Evolutionary conservation across 2,329 filamentous ascomycete species (phyloP).

Genomic region (Calonectria multiphialidica): DNA sequence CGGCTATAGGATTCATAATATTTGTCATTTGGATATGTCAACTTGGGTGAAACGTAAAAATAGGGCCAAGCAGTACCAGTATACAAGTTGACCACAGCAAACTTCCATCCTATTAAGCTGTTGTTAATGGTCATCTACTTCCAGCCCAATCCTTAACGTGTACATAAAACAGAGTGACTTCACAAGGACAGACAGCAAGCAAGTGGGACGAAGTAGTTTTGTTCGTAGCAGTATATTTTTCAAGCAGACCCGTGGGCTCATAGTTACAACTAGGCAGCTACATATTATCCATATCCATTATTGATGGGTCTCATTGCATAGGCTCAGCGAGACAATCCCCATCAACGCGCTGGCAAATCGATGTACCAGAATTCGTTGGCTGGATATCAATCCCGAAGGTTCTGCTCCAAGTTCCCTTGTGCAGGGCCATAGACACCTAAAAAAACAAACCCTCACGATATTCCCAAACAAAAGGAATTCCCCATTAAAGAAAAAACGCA

Average conservation of each 20-base stretch:
- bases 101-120: too few relatives aligned
- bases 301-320: slow-evolving; percentile 18
- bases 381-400: slow-evolving; percentile 18
- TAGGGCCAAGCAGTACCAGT: too few relatives aligned
- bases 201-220: not conserved
- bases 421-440: slow-evolving; percentile 19
- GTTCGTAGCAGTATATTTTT: slow-evolving; percentile 24
- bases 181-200: not conserved
- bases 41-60: too few relatives aligned
- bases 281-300: slow-evolving; percentile 25
- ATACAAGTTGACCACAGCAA: too few relatives aligned
- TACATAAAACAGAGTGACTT: too few relatives aligned
- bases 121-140: too few relatives aligned
- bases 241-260: slow-evolving; percentile 23
- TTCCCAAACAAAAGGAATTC: slow-evolving; percentile 29
- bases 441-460: slow-evolving; percentile 17
- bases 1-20: too few relatives aligned
- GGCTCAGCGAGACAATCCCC: slow-evolving; percentile 17
- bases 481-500: slow-evolving; percentile 39
- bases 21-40: too few relatives aligned
- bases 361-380: slow-evolving; percentile 1
- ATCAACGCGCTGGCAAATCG: slow-evolving; percentile 6
- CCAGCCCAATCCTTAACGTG: too few relatives aligned
- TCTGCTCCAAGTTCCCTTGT: slow-evolving; percentile 17
- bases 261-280: slow-evolving; percentile 25